A percentile compares a stretch with the other conserved stretches of the same genome.
Conservation (phyloP, 768 basidiomycete species). For the Porphyrellus cyaneotinctus region DNA sequence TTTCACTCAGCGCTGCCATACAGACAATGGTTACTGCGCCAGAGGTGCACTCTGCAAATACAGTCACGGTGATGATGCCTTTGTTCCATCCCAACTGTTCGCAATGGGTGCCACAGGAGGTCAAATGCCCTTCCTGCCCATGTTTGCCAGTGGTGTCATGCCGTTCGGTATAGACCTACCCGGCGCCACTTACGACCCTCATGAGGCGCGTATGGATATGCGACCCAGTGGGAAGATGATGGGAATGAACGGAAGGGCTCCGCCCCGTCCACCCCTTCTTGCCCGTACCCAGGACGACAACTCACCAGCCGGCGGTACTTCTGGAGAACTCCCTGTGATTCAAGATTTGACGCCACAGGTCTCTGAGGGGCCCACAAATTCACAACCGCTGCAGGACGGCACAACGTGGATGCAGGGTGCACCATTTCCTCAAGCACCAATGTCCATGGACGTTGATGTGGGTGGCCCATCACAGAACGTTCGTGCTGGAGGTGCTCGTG, state of each 20-base stretch:
- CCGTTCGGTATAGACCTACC: slow-evolving; percentile 49
- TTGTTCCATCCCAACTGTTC: slow-evolving; percentile 67
- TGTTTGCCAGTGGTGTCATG: slow-evolving; percentile 56
- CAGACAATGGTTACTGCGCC: slow-evolving; percentile 89
- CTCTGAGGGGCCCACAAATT: slow-evolving; percentile 32
- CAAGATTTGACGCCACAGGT: slow-evolving; percentile 71
- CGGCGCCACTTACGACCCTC: slow-evolving; percentile 66
- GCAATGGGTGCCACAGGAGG: slow-evolving; percentile 44
- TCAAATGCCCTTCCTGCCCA: slow-evolving; percentile 62
- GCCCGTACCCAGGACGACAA: slow-evolving; percentile 54
- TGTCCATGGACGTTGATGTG: slow-evolving; percentile 34
- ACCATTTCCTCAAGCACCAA: slow-evolving; percentile 9
- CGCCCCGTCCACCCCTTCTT: slow-evolving; percentile 54
- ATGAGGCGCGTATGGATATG: slow-evolving; percentile 80
- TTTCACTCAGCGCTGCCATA: slow-evolving; percentile 9
- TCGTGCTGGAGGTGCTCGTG: slow-evolving; percentile 35
- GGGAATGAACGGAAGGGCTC: slow-evolving; percentile 31
- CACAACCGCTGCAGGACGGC: slow-evolving; percentile 21
- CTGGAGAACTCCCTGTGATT: slow-evolving; percentile 78
- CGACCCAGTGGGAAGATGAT: slow-evolving; percentile 42
- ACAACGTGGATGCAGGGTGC: slow-evolving; percentile 20
- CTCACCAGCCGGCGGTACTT: slow-evolving; percentile 38
- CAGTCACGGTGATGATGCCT: slow-evolving; percentile 88
- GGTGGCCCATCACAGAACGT: slow-evolving; percentile 18
- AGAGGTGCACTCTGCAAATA: slow-evolving; percentile 87